Percentiles rank a stretch among this genome's conserved stretches.
Conservation (phyloP, 2,329 filamentous ascomycete genomes). For the Calonectria hongkongensis region DNA sequence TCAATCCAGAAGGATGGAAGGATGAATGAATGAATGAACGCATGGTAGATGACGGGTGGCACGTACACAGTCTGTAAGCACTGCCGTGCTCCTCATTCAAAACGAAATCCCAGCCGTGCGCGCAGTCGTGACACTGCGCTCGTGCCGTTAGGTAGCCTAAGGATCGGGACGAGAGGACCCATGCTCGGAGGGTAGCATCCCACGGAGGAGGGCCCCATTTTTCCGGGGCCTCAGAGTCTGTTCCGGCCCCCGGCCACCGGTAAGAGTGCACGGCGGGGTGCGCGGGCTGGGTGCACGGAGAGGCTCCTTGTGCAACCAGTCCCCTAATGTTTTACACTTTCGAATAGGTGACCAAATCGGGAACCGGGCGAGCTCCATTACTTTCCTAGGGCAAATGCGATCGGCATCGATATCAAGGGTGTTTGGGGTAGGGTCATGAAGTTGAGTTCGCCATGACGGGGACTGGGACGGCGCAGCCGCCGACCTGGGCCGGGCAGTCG, state of each 20-base stretch:
- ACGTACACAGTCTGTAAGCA: constrained; percentile 24
- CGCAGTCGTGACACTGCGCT: constrained; percentile 29
- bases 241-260: constrained; percentile 36
- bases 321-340: constrained; percentile 13
- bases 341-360: constrained; percentile 22
- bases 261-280: constrained; percentile 22
- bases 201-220: constrained; percentile 35
- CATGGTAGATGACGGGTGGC: constrained; percentile 27
- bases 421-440: constrained; percentile 18
- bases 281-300: constrained; percentile 18
- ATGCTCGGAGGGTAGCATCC: constrained; percentile 15
- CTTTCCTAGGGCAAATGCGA: constrained; percentile 27
- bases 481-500: constrained; percentile 21
- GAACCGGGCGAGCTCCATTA: constrained; percentile 15
- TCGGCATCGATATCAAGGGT: constrained; percentile 35
- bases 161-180: constrained; percentile 30
- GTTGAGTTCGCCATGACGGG: constrained; percentile 33
- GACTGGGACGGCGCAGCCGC: constrained; percentile 26
- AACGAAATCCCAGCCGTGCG: constrained; percentile 27
- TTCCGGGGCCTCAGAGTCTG: constrained; percentile 32
- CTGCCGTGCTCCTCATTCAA: constrained; percentile 25
- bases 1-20: constrained; percentile 9
- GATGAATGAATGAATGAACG: constrained; percentile 6
- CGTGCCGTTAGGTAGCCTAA: constrained; percentile 24
- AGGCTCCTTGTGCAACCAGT: neutral